Evolutionary conservation across 805 yeast genomes (phyloP).

Genomic region (Deakozyma indianensis): DNA sequence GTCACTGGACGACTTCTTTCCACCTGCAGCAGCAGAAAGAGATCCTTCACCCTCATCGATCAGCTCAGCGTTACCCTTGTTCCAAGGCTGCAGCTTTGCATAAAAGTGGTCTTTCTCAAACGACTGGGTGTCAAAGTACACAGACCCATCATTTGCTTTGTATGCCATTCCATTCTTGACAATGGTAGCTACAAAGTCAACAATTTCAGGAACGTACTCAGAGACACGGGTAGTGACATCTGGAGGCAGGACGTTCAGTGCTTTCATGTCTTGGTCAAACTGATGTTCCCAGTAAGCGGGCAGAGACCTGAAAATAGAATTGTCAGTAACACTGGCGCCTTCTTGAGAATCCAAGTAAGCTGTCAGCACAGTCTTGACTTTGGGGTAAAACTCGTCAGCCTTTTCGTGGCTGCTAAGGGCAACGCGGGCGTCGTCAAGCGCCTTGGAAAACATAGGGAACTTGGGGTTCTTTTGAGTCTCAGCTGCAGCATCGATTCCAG

Average conservation of each 20-base stretch:
- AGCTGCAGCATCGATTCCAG: constrained; percentile 32
- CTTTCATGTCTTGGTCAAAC: constrained; percentile 74
- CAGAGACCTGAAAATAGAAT: constrained; percentile 62
- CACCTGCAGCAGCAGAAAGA: constrained; percentile 35
- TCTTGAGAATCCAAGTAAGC: constrained; percentile 54
- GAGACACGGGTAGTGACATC: constrained; percentile 85
- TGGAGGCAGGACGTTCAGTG: constrained; percentile 73
- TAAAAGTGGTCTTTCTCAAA: constrained; percentile 78
- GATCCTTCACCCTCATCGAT: constrained; percentile 95
- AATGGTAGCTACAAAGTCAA: constrained; percentile 61
- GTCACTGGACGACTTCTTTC: constrained; percentile 66
- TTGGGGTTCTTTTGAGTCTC: constrained; percentile 57
- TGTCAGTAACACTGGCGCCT: constrained; percentile 74
- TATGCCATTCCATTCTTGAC: constrained; percentile 75
- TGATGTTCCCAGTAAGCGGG: constrained; percentile 84
- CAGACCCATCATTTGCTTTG: constrained; percentile 74
- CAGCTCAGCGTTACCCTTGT: constrained; percentile 72
- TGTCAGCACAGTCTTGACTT: constrained; percentile 63
- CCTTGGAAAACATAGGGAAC: constrained; percentile 67
- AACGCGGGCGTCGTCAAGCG: constrained; percentile 37
- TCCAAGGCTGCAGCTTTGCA: constrained; percentile 98
- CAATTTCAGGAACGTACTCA: constrained; percentile 88
- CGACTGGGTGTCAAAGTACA: constrained; percentile 80
- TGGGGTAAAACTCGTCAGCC: constrained; percentile 25
- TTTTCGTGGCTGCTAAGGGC: constrained; percentile 21